phyloP scores from a whole-genome alignment of 257 asterid species.

The Ilex aquifolium region DNA sequence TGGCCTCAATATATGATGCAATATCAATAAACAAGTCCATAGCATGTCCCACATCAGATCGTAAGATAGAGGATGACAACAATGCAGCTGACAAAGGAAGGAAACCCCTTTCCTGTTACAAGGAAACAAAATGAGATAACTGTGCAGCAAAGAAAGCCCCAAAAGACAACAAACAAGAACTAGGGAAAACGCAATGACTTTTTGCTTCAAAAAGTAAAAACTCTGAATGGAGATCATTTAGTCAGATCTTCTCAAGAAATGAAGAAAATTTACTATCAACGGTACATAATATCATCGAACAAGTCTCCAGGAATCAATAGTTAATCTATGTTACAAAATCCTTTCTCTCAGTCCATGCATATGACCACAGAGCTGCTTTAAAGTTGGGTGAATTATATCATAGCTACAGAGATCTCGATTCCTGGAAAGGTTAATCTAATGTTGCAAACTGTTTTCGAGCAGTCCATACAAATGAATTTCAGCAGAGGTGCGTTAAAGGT shows the following conservation, averaged over 20 bases:
- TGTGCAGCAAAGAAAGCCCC: background rate
- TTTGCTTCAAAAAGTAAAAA: background rate
- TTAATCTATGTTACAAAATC: too few relatives aligned
- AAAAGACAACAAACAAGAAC: background rate
- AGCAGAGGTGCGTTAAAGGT: too few relatives aligned
- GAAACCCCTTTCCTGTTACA: conserved; percentile 89
- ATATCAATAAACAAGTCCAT: conserved; percentile 57
- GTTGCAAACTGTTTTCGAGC: too few relatives aligned
- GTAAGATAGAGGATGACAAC: conserved; percentile 70
- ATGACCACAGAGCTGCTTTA: too few relatives aligned
- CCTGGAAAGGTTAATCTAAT: too few relatives aligned
- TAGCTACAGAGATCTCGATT: too few relatives aligned
- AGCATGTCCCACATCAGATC: conserved; percentile 52
- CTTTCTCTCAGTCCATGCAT: too few relatives aligned
- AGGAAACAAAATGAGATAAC: conserved; percentile 12
- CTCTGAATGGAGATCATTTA: background rate
- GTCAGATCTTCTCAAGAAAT: background rate
- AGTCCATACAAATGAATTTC: too few relatives aligned
- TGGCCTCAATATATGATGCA: conserved; percentile 65
- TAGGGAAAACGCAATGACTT: background rate
- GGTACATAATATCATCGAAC: too few relatives aligned
- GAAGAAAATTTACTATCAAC: too few relatives aligned
- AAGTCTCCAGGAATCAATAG: too few relatives aligned
- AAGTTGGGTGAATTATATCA: too few relatives aligned
- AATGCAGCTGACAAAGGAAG: conserved; percentile 93